Percentiles rank a stretch among this genome's conserved stretches.
Evolutionary conservation across 495 filamentous ascomycete genomes (phyloP).

Genomic region (Trichoderma asperelloides): DNA sequence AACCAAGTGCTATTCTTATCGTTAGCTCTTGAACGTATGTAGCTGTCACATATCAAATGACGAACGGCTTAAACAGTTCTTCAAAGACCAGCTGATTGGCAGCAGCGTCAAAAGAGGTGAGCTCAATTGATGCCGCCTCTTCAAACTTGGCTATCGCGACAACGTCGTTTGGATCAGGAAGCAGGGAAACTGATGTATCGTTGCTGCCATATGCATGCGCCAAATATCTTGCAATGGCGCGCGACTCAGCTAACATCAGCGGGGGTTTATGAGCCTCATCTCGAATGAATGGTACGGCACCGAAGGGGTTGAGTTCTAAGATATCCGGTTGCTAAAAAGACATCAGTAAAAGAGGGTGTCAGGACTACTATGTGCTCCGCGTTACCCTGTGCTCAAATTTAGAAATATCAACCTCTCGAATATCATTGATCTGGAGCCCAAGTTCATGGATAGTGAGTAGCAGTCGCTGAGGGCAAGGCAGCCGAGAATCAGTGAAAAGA

Average conservation of each 20-base stretch:
- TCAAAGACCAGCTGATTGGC: neutral
- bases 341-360: neutral
- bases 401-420: neutral
- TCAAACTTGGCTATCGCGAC: neutral
- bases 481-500: neutral
- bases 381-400: neutral
- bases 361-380: neutral
- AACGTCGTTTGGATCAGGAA: neutral
- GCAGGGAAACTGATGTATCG: neutral
- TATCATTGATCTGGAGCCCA: neutral
- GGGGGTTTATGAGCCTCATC: neutral
- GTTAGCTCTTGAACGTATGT: neutral
- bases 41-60: neutral
- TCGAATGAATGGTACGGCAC: neutral
- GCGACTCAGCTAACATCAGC: neutral
- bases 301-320: neutral
- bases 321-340: neutral
- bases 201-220: neutral
- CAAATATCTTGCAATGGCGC: neutral
- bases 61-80: neutral
- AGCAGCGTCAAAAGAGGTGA: neutral
- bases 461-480: neutral
- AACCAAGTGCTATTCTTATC: neutral
- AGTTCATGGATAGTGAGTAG: neutral
- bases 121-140: neutral